Evolutionary conservation across 768 basidiomycete genomes (phyloP).

Genomic region (Paxillus involutus): DNA sequence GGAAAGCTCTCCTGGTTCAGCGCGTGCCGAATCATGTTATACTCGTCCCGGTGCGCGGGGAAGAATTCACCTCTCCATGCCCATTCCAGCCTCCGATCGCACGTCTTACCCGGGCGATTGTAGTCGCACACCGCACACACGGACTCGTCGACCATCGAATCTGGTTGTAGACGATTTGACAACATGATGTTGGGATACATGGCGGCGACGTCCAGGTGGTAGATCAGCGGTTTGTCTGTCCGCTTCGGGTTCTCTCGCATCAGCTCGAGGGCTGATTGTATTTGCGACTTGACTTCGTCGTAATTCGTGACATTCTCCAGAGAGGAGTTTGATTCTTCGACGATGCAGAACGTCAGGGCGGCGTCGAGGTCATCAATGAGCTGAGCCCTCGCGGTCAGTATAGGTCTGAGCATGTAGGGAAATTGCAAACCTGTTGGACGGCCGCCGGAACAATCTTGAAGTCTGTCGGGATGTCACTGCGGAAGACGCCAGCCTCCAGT

Average conservation of each 20-base stretch:
- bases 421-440: conserved; percentile 66
- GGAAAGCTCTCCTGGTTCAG: conserved; percentile 94
- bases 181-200: conserved; percentile 99
- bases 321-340: conserved; percentile 77
- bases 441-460: conserved; percentile 93
- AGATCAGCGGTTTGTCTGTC: conserved; percentile 90
- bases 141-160: conserved; percentile 95
- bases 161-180: conserved; percentile 97
- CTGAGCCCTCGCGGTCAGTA: conserved; percentile 37
- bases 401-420: neutral
- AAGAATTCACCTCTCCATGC: conserved; percentile 99
- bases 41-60: conserved; percentile 95
- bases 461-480: conserved; percentile 91
- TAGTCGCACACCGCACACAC: conserved; percentile 98
- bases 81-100: conserved; percentile 93
- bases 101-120: conserved; percentile 93
- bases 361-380: conserved; percentile 93
- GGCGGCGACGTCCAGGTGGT: conserved; percentile 97
- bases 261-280: conserved; percentile 73
- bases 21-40: conserved; percentile 98
- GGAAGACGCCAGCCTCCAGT: conserved; percentile 95
- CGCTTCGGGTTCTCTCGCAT: conserved; percentile 93
- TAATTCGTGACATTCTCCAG: conserved; percentile 92
- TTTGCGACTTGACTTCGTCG: conserved; percentile 83
- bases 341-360: conserved; percentile 85